These are phyloP conservation scores for Pontederia paniculata DNA, from an alignment of 176 grass and related monocot genomes.

Conservation along the genomic window DNA sequence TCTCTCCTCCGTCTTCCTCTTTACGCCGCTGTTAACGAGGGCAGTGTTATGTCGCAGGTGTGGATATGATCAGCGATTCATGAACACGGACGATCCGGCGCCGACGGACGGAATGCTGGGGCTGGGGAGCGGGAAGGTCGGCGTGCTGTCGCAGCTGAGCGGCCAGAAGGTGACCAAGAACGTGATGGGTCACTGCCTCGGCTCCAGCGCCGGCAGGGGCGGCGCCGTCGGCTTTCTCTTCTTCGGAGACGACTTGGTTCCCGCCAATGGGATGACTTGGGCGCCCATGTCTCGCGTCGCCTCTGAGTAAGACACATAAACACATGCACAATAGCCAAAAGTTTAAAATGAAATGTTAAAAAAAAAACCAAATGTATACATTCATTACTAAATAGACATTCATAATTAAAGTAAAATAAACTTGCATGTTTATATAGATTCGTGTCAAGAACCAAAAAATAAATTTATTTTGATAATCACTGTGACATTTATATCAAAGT, in stretches of 20 bases:
- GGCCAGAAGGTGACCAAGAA: conserved; percentile 71
- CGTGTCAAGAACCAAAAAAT: no score
- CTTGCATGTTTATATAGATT: no score
- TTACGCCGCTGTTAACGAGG: neutral
- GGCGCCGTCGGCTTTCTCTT: conserved; percentile 76
- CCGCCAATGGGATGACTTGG: conserved; percentile 51
- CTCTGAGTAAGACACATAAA: conserved; percentile 27
- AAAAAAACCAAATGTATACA: no score
- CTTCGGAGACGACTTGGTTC: conserved; percentile 86
- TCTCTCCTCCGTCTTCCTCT: neutral
- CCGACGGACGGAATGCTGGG: conserved; percentile 75
- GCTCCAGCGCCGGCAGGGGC: conserved; percentile 4
- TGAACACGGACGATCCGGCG: conserved; percentile 16
- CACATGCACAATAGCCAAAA: no score
- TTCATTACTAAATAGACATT: no score
- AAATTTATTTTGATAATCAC: no score
- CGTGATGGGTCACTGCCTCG: conserved; percentile 86
- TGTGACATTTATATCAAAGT: no score
- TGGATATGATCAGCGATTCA: conserved; percentile 67
- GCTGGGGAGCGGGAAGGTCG: conserved; percentile 55
- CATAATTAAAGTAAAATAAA: no score
- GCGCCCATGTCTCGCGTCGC: conserved; percentile 45
- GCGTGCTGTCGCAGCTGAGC: conserved; percentile 77
- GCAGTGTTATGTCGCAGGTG: conserved; percentile 29
- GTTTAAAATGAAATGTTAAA: no score